phyloP scores from a whole-genome alignment of 179 eudicot genomes.

The Patellifolia procumbens region DNA sequence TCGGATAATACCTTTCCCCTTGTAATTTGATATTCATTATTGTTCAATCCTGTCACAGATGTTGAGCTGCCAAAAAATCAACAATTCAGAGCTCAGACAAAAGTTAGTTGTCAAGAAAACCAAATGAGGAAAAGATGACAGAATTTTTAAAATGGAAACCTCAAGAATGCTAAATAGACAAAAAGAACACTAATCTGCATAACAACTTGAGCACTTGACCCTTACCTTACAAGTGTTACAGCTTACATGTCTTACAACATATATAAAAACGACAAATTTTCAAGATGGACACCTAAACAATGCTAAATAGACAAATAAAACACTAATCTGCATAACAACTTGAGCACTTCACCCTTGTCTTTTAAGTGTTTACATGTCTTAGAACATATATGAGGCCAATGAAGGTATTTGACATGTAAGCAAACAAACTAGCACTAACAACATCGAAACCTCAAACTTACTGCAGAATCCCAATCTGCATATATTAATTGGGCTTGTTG shows the following conservation, averaged over 20 bases:
- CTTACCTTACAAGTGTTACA: not conserved
- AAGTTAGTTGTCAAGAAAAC: not conserved
- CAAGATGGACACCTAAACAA: not conserved
- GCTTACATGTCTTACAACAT: not conserved
- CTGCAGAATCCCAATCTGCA: not conserved
- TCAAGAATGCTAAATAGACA: not conserved
- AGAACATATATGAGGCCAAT: not conserved
- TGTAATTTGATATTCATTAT: slow-evolving; percentile 84
- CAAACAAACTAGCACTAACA: not conserved
- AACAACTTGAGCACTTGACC: not conserved
- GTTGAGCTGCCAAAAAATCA: slow-evolving; percentile 62
- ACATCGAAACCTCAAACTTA: not conserved
- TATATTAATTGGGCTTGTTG: not conserved
- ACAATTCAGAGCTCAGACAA: not conserved
- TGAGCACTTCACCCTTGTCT: not conserved
- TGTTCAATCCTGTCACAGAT: slow-evolving; percentile 88
- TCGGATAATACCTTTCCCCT: slow-evolving; percentile 74
- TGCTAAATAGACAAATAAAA: not conserved
- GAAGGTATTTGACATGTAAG: not conserved
- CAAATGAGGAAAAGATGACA: not conserved
- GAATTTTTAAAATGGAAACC: not conserved
- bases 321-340: not conserved
- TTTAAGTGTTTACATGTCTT: not conserved
- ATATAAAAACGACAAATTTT: not conserved
- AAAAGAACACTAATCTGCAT: not conserved